phyloP scores from a whole-genome alignment of 805 yeast species.

The Wickerhamomyces pijperi region DNA sequence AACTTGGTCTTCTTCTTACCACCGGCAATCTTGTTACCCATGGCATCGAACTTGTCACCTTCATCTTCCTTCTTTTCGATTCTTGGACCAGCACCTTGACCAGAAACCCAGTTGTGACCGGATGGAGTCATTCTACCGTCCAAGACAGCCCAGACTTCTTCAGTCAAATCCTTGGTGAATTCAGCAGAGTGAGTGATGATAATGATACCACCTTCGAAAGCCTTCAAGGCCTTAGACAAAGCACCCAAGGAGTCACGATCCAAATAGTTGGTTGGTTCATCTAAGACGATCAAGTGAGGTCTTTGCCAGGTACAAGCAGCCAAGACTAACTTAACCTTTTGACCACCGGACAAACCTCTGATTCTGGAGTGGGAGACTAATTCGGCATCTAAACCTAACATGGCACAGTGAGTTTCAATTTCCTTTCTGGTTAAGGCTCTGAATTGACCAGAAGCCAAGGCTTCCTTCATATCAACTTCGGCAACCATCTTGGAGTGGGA shows the following conservation, averaged over 20 bases:
- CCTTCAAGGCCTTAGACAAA: constrained; percentile 96
- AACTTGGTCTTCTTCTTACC: constrained; percentile 95
- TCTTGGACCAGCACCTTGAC: constrained; percentile 99
- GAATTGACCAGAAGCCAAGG: constrained; percentile 99
- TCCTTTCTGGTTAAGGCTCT: constrained; percentile 99
- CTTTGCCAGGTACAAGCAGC: constrained; percentile 99
- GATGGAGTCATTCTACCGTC: constrained; percentile 99
- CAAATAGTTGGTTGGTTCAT: constrained; percentile 99
- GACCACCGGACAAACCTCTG: constrained; percentile 99
- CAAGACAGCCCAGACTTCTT: constrained; percentile 99
- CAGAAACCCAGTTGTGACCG: constrained; percentile 99
- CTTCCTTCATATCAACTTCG: constrained; percentile 99
- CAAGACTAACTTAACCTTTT: constrained; percentile 97
- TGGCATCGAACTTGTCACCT: constrained; percentile 98
- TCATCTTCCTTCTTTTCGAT: constrained; percentile 91
- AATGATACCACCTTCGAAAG: constrained; percentile 99
- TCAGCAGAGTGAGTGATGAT: constrained; percentile 99
- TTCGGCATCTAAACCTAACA: constrained; percentile 98
- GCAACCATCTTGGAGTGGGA: constrained; percentile 99
- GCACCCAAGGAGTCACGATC: constrained; percentile 99
- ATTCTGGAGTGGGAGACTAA: constrained; percentile 99
- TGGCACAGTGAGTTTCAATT: constrained; percentile 96
- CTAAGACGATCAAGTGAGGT: constrained; percentile 98
- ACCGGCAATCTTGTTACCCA: constrained; percentile 99
- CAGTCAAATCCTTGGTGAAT: constrained; percentile 98